Conservation (phyloP, 176 grass and related monocot genomes). For the Juncus inflexus region DNA sequence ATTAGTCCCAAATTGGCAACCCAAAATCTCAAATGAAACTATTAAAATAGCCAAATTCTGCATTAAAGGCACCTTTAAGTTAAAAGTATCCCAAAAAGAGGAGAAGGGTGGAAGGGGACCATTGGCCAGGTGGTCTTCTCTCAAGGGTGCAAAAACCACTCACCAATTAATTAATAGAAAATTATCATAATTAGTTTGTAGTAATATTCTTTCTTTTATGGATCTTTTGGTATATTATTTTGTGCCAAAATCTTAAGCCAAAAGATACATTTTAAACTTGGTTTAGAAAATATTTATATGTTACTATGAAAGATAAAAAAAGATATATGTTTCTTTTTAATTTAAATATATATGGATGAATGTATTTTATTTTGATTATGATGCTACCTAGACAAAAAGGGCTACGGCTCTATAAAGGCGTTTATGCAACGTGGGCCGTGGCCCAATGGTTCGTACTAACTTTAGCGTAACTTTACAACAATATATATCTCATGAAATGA, state of each 20-base stretch:
- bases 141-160: conserved; percentile 26
- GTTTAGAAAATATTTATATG: no score
- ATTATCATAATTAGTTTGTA: conserved; percentile 12
- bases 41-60: conserved; percentile 18
- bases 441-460: conserved; percentile 11
- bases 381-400: conserved; percentile 22
- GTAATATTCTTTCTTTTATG: background rate
- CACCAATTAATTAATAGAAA: conserved; percentile 22
- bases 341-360: no score
- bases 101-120: conserved; percentile 2
- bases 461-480: conserved; percentile 10
- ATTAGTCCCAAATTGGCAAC: conserved; percentile 30
- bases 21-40: conserved; percentile 8
- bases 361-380: conserved; percentile 12
- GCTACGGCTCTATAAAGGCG: conserved; percentile 19
- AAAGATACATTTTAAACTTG: no score
- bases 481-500: no score
- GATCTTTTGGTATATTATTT: no score
- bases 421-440: conserved; percentile 23
- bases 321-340: no score
- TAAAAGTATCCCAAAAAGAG: conserved; percentile 10
- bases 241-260: no score
- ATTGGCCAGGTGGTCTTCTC: conserved; percentile 19
- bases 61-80: conserved; percentile 9
- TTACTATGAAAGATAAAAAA: no score